Percentiles rank a stretch among this genome's conserved stretches.
phyloP scores from a whole-genome alignment of 1,284 basidiomycete species.

The Fistulina hepatica region DNA sequence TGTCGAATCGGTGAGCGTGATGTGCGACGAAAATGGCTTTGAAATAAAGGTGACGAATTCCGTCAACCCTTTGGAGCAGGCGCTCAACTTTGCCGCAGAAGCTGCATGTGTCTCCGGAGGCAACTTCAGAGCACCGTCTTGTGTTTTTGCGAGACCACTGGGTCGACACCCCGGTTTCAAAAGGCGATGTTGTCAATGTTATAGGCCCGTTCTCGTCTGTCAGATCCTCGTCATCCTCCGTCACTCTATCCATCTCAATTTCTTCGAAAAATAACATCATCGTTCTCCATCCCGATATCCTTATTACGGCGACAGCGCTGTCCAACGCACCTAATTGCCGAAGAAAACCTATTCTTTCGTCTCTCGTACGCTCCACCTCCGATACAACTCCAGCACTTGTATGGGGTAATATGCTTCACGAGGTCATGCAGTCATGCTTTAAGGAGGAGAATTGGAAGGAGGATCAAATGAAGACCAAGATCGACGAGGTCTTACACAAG shows the following conservation, averaged over 20 bases:
- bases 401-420: conserved; percentile 87
- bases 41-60: conserved; percentile 29
- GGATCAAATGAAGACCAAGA: conserved; percentile 41
- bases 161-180: conserved; percentile 17
- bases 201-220: conserved; percentile 43
- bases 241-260: conserved; percentile 40
- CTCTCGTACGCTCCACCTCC: conserved; percentile 44
- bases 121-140: conserved; percentile 28
- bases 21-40: conserved; percentile 14
- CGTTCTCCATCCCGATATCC: conserved; percentile 82
- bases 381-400: conserved; percentile 58
- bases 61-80: conserved; percentile 5
- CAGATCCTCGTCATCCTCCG: conserved; percentile 23
- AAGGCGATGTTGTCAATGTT: conserved; percentile 73
- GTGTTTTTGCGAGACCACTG: conserved; percentile 60
- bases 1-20: conserved; percentile 33
- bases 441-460: conserved; percentile 49
- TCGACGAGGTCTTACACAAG: conserved; percentile 41
- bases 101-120: conserved; percentile 33
- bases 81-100: conserved; percentile 23
- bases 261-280: conserved; percentile 51
- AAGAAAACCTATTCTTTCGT: conserved; percentile 70
- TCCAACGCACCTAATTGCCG: conserved; percentile 74
- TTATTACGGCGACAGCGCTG: conserved; percentile 81
- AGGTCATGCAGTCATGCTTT: conserved; percentile 76